Evolutionary conservation across 495 filamentous ascomycete species (phyloP).

Genomic region (Neurospora sp.): DNA sequence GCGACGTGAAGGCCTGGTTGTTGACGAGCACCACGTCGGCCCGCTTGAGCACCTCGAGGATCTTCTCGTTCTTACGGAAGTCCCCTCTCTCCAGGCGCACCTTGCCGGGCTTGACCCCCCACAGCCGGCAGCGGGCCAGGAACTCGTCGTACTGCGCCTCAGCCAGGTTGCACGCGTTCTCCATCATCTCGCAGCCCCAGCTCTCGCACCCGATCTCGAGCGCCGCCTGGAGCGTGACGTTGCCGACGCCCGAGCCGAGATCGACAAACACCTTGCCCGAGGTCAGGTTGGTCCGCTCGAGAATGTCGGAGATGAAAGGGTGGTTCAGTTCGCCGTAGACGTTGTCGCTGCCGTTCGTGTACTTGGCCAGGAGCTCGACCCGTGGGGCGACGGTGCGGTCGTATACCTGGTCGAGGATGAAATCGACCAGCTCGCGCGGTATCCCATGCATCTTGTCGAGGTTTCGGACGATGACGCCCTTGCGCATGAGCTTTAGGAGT

Average conservation of each 20-base stretch:
- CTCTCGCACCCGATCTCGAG: slow-evolving; percentile 88
- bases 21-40: slow-evolving; percentile 94
- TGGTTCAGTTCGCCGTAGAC: slow-evolving; percentile 91
- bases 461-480: slow-evolving; percentile 59
- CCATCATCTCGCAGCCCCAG: slow-evolving; percentile 95
- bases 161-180: slow-evolving; percentile 73
- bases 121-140: slow-evolving; percentile 68
- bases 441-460: slow-evolving; percentile 56
- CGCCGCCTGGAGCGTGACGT: slow-evolving; percentile 89
- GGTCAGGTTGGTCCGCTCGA: slow-evolving; percentile 66
- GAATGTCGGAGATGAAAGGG: slow-evolving; percentile 67
- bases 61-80: slow-evolving; percentile 64
- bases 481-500: slow-evolving; percentile 45
- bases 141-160: slow-evolving; percentile 84
- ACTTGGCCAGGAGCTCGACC: slow-evolving; percentile 69
- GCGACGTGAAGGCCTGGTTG: slow-evolving; percentile 86
- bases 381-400: slow-evolving; percentile 83
- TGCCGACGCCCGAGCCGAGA: slow-evolving; percentile 88
- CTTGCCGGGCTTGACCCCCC: slow-evolving; percentile 72
- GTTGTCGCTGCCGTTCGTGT: slow-evolving; percentile 79
- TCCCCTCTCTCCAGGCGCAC: slow-evolving; percentile 78
- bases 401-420: slow-evolving; percentile 82
- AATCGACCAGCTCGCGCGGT: slow-evolving; percentile 58
- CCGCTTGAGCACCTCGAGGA: slow-evolving; percentile 60
- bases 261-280: slow-evolving; percentile 84